phyloP scores from a whole-genome alignment of 805 yeast genomes.

The Zygosaccharomyces gambellarensis region DNA sequence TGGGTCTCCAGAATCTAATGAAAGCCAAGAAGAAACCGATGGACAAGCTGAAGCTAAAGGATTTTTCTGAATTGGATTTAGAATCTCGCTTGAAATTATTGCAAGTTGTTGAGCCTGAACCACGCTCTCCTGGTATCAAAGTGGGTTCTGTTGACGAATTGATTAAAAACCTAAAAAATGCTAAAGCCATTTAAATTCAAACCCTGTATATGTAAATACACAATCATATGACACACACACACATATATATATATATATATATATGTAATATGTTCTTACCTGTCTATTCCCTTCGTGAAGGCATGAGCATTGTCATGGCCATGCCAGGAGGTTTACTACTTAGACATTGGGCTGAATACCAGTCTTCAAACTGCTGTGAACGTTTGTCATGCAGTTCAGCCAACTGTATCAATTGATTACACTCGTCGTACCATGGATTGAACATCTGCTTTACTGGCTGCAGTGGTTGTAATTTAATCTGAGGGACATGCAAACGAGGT shows the following conservation, averaged over 20 bases:
- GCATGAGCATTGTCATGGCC: conserved; percentile 20
- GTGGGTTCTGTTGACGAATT: conserved; percentile 81
- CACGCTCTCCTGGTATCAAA: conserved; percentile 74
- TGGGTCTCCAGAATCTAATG: conserved; percentile 95
- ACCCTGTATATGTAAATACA: neutral
- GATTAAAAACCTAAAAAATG: conserved; percentile 68
- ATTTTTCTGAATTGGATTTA: conserved; percentile 59
- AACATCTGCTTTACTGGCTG: conserved; percentile 23
- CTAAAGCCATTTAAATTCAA: conserved; percentile 54
- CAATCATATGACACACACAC: too few relatives aligned
- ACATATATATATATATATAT: too few relatives aligned
- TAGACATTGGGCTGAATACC: conserved; percentile 24
- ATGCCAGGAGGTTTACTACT: conserved; percentile 32
- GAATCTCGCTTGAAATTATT: conserved; percentile 60
- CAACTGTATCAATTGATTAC: conserved; percentile 15
- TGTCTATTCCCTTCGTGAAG: conserved; percentile 13
- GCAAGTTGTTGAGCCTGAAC: conserved; percentile 80
- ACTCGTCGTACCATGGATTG: conserved; percentile 28
- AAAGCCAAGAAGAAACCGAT: conserved; percentile 96
- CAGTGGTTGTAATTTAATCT: conserved; percentile 16
- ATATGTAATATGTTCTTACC: neutral
- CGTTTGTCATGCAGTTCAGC: conserved; percentile 15
- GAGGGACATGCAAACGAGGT: conserved; percentile 14
- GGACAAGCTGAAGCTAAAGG: conserved; percentile 55
- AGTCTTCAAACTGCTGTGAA: conserved; percentile 19